Percentiles rank a stretch among this genome's conserved stretches.
These are phyloP conservation scores for Penicillium sp. DNA, from an alignment of 2,329 filamentous ascomycete genomes.

Conservation along the genomic window DNA sequence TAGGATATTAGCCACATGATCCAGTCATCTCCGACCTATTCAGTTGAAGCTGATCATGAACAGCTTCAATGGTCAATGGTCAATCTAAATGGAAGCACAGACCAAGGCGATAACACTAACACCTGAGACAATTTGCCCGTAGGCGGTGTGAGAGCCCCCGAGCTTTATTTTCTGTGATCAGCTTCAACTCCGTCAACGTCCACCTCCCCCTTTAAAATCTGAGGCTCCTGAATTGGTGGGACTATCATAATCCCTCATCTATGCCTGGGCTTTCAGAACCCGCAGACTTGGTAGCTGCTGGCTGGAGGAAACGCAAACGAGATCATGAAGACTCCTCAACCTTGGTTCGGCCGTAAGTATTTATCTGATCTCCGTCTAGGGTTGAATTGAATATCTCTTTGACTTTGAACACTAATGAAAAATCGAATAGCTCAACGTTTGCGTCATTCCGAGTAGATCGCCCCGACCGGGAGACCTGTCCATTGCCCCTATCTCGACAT, in stretches of 20 bases:
- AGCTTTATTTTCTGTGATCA: conserved; percentile 1
- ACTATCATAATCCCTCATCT: not conserved
- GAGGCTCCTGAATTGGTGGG: conserved; percentile 3
- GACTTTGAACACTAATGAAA: not conserved
- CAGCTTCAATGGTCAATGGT: no score
- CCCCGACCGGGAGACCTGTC: conserved; percentile 10
- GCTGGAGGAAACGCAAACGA: conserved; percentile 26
- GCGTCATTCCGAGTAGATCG: conserved; percentile 16
- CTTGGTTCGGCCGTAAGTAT: conserved; percentile 20
- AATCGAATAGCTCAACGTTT: conserved; percentile 13
- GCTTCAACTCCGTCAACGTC: not conserved
- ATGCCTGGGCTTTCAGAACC: conserved; percentile 23
- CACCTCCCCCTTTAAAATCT: not conserved
- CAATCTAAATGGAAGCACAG: not conserved
- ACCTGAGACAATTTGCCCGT: not conserved
- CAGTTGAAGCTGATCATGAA: not conserved
- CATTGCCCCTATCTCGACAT: conserved; percentile 15
- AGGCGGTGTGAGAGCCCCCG: not conserved
- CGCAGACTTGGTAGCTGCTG: conserved; percentile 12
- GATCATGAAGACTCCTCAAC: conserved; percentile 21
- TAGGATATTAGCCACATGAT: no score
- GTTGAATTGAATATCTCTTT: not conserved
- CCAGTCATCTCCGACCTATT: no score
- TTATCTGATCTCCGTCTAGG: not conserved
- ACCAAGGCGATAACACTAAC: not conserved